phyloP scores from a whole-genome alignment of 768 basidiomycete species.

The Termitomyces sp. region DNA sequence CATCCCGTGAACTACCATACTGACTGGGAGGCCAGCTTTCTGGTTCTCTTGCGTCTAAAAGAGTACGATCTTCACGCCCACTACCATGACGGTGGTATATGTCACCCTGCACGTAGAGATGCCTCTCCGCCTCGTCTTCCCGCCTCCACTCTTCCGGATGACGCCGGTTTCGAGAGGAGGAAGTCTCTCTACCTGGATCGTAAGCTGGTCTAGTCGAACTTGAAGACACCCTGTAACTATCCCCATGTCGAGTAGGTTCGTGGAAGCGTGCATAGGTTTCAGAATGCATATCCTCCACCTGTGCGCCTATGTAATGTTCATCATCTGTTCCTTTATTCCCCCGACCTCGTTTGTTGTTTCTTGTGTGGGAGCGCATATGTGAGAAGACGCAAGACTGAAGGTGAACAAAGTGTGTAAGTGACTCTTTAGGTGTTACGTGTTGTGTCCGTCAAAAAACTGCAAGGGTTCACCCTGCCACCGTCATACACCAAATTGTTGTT shows the following conservation, averaged over 20 bases:
- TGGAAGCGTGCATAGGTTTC: conserved; percentile 48
- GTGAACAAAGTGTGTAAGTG: conserved; percentile 19
- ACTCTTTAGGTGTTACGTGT: conserved; percentile 24
- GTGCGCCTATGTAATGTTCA: conserved; percentile 42
- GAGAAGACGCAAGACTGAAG: conserved; percentile 13
- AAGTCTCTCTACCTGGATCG: conserved; percentile 44
- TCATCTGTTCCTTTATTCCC: conserved; percentile 44
- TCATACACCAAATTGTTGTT: conserved; percentile 3
- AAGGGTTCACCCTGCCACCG: conserved; percentile 22
- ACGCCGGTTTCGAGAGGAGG: conserved; percentile 47
- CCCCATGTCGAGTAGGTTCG: conserved; percentile 40
- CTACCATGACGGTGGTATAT: conserved; percentile 37
- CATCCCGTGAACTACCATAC: conserved; percentile 36
- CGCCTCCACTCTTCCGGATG: conserved; percentile 47
- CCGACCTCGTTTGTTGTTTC: conserved; percentile 47
- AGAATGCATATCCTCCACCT: conserved; percentile 44
- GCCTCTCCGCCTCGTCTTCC: conserved; percentile 41
- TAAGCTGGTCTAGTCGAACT: conserved; percentile 35
- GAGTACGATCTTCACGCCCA: conserved; percentile 45
- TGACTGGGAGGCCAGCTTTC: conserved; percentile 42
- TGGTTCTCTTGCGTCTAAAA: conserved; percentile 34
- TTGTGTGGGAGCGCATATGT: conserved; percentile 39
- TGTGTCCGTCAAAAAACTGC: conserved; percentile 25
- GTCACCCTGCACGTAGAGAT: conserved; percentile 33
- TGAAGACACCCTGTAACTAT: conserved; percentile 41